phyloP scores from a whole-genome alignment of 352 stramenopile species.

The Lagenidium giganteum region DNA sequence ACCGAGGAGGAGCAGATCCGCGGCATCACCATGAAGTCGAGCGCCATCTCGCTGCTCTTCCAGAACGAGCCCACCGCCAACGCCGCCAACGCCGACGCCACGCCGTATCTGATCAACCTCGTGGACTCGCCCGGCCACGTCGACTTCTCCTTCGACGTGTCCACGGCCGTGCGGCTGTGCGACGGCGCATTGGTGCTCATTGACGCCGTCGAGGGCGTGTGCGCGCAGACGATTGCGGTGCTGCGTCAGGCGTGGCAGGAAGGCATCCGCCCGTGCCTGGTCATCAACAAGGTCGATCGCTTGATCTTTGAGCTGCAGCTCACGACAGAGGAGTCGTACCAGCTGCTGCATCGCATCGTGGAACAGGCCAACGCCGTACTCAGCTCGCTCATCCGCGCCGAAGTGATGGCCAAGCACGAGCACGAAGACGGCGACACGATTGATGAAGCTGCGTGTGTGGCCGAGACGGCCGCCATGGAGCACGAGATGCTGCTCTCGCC shows the following conservation, averaged over 20 bases:
- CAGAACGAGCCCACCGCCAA: slow-evolving; percentile 33
- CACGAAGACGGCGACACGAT: slow-evolving; percentile 15
- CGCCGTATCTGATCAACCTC: slow-evolving; percentile 92
- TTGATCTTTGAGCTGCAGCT: slow-evolving; percentile 93
- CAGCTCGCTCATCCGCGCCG: slow-evolving; percentile 75
- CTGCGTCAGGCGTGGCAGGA: slow-evolving; percentile 93
- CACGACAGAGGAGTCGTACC: slow-evolving; percentile 88
- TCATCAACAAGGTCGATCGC: slow-evolving; percentile 98
- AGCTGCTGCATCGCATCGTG: slow-evolving; percentile 89
- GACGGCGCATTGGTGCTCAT: slow-evolving; percentile 94
- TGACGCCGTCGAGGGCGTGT: slow-evolving; percentile 95
- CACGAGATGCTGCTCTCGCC: slow-evolving; percentile 85
- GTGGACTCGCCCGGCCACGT: slow-evolving; percentile 95
- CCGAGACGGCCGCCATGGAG: slow-evolving; percentile 60
- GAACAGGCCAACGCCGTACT: slow-evolving; percentile 87
- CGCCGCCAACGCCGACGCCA: slow-evolving; percentile 1
- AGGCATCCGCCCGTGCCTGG: slow-evolving; percentile 90
- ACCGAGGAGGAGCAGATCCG: slow-evolving; percentile 92
- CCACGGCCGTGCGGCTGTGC: slow-evolving; percentile 93
- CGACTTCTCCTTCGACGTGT: slow-evolving; percentile 95
- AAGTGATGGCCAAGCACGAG: slow-evolving; percentile 73
- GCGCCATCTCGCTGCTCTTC: slow-evolving; percentile 93
- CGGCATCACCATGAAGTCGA: slow-evolving; percentile 97
- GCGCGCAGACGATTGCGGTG: slow-evolving; percentile 92
- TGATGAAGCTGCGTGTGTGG: slow-evolving; percentile 12